Percentiles rank a stretch among this genome's conserved stretches.
phyloP scores from a whole-genome alignment of 176 grass and related monocot genomes.

The Bonia amplexicaulis region DNA sequence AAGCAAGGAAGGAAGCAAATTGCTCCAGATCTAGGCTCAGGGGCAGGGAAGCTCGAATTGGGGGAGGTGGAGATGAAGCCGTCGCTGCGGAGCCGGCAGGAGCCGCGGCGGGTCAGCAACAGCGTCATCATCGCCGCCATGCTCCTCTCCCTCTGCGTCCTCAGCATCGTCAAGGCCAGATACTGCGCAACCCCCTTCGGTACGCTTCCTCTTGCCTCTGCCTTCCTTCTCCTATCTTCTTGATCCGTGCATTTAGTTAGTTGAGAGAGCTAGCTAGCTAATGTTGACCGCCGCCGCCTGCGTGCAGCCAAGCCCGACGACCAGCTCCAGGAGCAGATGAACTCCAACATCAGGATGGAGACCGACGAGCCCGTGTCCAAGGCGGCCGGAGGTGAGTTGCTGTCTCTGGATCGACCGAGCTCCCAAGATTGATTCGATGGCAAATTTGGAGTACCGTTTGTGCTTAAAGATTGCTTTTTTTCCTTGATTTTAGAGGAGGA shows the following conservation, averaged over 20 bases:
- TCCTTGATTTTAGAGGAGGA: background rate
- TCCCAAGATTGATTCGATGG: background rate
- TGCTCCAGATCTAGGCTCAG: slow-evolving; percentile 30
- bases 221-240: background rate
- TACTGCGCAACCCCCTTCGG: slow-evolving; percentile 59
- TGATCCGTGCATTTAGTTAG: background rate
- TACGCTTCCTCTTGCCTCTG: background rate
- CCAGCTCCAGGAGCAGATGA: slow-evolving; percentile 55
- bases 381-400: slow-evolving; percentile 25
- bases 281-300: background rate
- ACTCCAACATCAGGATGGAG: slow-evolving; percentile 45
- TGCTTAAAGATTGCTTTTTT: background rate
- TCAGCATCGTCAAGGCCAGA: slow-evolving; percentile 68
- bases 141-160: slow-evolving; percentile 67
- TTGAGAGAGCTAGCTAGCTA: background rate
- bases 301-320: slow-evolving; percentile 46
- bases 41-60: background rate
- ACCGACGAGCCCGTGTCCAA: slow-evolving; percentile 33
- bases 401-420: background rate
- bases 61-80: slow-evolving; percentile 44
- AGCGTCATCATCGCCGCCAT: slow-evolving; percentile 62
- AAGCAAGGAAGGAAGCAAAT: background rate
- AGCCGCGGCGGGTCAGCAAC: slow-evolving; percentile 58
- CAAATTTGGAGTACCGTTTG: background rate
- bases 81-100: slow-evolving; percentile 54